phyloP scores from a whole-genome alignment of 768 basidiomycete genomes.

The Hypholoma sublateritium region DNA sequence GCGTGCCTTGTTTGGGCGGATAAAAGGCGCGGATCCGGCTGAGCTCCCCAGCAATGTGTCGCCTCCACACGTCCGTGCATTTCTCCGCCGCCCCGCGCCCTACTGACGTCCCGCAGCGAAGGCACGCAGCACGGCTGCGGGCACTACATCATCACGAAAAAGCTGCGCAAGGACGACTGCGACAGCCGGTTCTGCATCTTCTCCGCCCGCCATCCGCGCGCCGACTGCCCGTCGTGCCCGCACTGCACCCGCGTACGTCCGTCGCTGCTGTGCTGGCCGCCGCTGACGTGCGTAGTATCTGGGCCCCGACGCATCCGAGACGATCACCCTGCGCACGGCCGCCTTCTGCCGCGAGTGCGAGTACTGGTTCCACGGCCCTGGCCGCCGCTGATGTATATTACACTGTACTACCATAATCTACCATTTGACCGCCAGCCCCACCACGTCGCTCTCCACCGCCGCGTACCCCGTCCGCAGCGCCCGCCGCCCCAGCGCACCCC shows the following conservation, averaged over 20 bases:
- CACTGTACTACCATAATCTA: slow-evolving; percentile 28
- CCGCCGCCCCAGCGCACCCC: slow-evolving; percentile 33
- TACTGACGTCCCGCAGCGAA: slow-evolving; percentile 49
- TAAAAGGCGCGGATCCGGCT: slow-evolving; percentile 13
- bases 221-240: slow-evolving; percentile 38
- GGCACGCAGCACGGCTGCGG: slow-evolving; percentile 77
- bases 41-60: slow-evolving; percentile 42
- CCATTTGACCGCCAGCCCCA: slow-evolving; percentile 78
- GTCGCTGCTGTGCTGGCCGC: slow-evolving; percentile 7
- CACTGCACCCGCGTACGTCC: slow-evolving; percentile 44
- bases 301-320: slow-evolving; percentile 71
- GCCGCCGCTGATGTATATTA: slow-evolving; percentile 28
- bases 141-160: slow-evolving; percentile 67
- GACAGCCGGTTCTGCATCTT: slow-evolving; percentile 40
- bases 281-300: slow-evolving; percentile 47
- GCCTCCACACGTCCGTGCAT: slow-evolving; percentile 50
- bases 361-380: slow-evolving; percentile 54
- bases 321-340: slow-evolving; percentile 45
- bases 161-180: slow-evolving; percentile 57
- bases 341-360: slow-evolving; percentile 60
- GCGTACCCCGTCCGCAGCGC: slow-evolving; percentile 79
- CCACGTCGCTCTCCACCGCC: slow-evolving; percentile 83
- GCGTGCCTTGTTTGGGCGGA: slow-evolving; percentile 27
- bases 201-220: slow-evolving; percentile 28
- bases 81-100: slow-evolving; percentile 14